Conservation (phyloP, 805 yeast genomes). For the Metschnikowia continentalis region DNA sequence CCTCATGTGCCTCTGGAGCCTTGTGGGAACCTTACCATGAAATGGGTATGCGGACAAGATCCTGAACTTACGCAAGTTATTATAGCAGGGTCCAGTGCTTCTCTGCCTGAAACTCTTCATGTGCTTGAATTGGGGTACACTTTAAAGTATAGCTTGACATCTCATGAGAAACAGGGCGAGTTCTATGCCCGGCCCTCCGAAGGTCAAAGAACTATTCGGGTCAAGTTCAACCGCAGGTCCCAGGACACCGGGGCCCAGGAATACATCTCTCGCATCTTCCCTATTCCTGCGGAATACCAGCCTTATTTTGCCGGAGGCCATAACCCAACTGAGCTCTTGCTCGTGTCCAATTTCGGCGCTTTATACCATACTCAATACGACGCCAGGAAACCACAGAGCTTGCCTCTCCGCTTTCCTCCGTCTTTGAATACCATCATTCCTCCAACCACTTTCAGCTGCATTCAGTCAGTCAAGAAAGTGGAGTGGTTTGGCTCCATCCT, state of each 20-base stretch:
- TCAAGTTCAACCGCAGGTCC: constrained; percentile 21
- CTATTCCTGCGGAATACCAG: constrained; percentile 37
- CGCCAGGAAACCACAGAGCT: constrained; percentile 13
- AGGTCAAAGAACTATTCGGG: constrained; percentile 28
- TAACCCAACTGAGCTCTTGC: constrained; percentile 62
- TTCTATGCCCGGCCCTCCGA: constrained; percentile 62
- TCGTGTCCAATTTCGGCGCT: constrained; percentile 60
- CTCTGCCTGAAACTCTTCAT: constrained; percentile 29
- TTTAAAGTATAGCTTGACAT: constrained; percentile 72
- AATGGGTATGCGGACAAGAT: constrained; percentile 77
- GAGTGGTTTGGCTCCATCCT: constrained; percentile 72
- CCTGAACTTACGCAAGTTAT: constrained; percentile 77
- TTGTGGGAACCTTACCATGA: constrained; percentile 29
- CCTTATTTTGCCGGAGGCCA: constrained; percentile 82
- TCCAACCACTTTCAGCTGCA: constrained; percentile 51
- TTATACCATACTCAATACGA: constrained; percentile 33
- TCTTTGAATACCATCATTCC: constrained; percentile 78
- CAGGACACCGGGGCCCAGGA: constrained; percentile 20
- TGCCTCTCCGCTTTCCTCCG: constrained; percentile 60
- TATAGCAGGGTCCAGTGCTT: constrained; percentile 62
- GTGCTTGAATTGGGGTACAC: constrained; percentile 76
- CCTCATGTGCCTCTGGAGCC: constrained; percentile 16
- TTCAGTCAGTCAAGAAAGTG: constrained; percentile 50
- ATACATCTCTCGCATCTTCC: constrained; percentile 24
- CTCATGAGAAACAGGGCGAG: constrained; percentile 77